Evolutionary conservation across 768 basidiomycete species (phyloP).

Genomic region (Macrolepiota fuliginosa): DNA sequence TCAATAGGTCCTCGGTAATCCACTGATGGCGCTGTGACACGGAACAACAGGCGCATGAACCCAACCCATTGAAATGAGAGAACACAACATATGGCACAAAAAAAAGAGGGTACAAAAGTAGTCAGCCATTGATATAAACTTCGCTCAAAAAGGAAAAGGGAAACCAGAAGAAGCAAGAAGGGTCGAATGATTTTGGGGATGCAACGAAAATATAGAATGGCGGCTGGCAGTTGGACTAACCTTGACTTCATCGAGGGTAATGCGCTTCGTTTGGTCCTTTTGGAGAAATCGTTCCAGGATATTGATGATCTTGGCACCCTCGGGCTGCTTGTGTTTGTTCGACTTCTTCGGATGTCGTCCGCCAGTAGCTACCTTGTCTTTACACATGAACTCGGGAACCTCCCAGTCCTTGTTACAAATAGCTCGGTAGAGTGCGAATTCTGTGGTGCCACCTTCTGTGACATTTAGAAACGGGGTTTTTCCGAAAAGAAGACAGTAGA

Average conservation of each 20-base stretch:
- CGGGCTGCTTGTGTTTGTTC: constrained; percentile 24
- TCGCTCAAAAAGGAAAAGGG: constrained; percentile 12
- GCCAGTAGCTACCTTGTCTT: constrained; percentile 62
- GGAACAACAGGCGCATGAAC: too few species aligned
- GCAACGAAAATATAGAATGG: constrained; percentile 14
- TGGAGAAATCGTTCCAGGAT: constrained; percentile 76
- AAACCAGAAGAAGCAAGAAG: constrained; percentile 6
- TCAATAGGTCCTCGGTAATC: constrained; percentile 65
- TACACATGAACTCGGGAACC: constrained; percentile 68
- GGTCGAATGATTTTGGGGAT: constrained; percentile 10
- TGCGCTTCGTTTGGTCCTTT: constrained; percentile 73
- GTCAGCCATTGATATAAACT: constrained; percentile 9
- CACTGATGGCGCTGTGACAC: constrained; percentile 51
- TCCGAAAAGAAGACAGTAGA: constrained; percentile 93
- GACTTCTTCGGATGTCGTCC: constrained; percentile 44
- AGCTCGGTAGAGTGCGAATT: constrained; percentile 76
- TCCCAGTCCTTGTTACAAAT: constrained; percentile 79
- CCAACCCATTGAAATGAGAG: neutral
- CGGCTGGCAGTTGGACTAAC: constrained; percentile 28
- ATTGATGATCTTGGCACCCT: constrained; percentile 63
- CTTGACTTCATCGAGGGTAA: constrained; percentile 82
- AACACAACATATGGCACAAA: constrained; percentile 7
- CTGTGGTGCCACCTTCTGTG: constrained; percentile 31
- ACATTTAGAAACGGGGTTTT: constrained; percentile 64
- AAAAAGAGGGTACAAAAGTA: constrained; percentile 12